Evolutionary conservation across 2,329 filamentous ascomycete genomes (phyloP), one percentile per base, ranked within the genome.

Genomic region (Fusarium compactum): DNA sequence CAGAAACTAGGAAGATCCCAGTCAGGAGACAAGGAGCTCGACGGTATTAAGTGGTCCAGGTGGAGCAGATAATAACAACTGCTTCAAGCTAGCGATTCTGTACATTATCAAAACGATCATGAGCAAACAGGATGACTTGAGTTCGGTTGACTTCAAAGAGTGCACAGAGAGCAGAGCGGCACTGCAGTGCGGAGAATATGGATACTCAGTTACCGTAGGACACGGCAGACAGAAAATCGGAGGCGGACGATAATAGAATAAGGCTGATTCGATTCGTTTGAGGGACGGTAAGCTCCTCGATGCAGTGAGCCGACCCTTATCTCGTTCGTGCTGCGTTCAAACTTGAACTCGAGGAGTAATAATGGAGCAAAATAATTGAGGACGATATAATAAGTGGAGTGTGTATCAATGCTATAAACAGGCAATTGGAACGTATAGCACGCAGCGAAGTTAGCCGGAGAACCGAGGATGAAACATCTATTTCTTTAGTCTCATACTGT

Each of bases 21-120:
- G 70, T 73, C 73, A 76, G 73, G 72, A 62, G 73, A 67, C 68
- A 65, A 71, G 71, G 50, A 62, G 52, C 47, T 60, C 64, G 46
- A 29, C 30, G 44, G 47, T n/a, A 43, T 27, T 43, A 50, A 65
- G 58, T 70, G 58, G 62, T 40, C 50, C 41, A n/a, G 47, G 63
- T 68, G 58, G 59, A 55, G 45, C 44, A 34, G 38, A 47, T 40
- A 59, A 55, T 60, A 46, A 54, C 52, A 66, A 48, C 56, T 22
- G 32, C 34, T 43, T 55, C 52, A 55, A 58, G 52, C 34, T 38
- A 38, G 34, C 34, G 34, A n/a, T 38, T 38, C 34, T 38, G 34
- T n/a, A 38, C 34, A 38, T 38, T n/a, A 38, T 38, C 18, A 38
- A 30, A 38, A 38, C 34, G 18, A 25, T 16, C 18, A 43, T 53